Evolutionary conservation across 2,329 filamentous ascomycete genomes (phyloP).

Genomic region (Nemania serpens): DNA sequence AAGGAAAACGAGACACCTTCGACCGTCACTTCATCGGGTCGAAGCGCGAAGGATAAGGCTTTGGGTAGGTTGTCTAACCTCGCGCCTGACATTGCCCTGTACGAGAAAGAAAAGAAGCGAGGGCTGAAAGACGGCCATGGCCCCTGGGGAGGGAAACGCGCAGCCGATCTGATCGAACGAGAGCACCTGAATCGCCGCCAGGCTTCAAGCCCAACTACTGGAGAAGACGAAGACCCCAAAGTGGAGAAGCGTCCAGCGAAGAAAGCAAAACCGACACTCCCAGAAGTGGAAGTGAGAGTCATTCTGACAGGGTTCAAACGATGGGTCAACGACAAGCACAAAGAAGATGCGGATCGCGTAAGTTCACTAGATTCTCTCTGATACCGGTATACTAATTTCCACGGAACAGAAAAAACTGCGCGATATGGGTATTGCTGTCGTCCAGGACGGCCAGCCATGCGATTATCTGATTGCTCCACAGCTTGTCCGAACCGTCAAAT

Average conservation of each 20-base stretch:
- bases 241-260: slow-evolving; percentile 62
- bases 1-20: slow-evolving; percentile 88
- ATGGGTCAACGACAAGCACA: slow-evolving; percentile 75
- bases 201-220: slow-evolving; percentile 46
- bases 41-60: slow-evolving; percentile 88
- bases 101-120: slow-evolving; percentile 92
- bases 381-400: slow-evolving; percentile 25
- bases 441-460: slow-evolving; percentile 74
- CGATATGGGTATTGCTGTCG: slow-evolving; percentile 79
- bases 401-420: slow-evolving; percentile 73
- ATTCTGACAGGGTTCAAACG: slow-evolving; percentile 82
- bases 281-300: slow-evolving; percentile 73
- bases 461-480: slow-evolving; percentile 87
- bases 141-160: slow-evolving; percentile 67
- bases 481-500: slow-evolving; percentile 90
- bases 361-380: slow-evolving; percentile 41
- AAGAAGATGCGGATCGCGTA: slow-evolving; percentile 82
- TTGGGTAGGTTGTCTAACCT: slow-evolving; percentile 75
- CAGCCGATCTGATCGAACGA: slow-evolving; percentile 62
- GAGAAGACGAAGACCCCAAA: slow-evolving; percentile 43
- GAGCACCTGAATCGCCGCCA: slow-evolving; percentile 44
- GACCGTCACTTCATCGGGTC: slow-evolving; percentile 67
- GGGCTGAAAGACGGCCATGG: slow-evolving; percentile 52
- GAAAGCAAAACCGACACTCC: slow-evolving; percentile 64
- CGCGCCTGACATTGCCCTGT: slow-evolving; percentile 84